These are phyloP conservation scores for Metschnikowia gruessii DNA, from an alignment of 805 yeast genomes.

Conservation along the genomic window DNA sequence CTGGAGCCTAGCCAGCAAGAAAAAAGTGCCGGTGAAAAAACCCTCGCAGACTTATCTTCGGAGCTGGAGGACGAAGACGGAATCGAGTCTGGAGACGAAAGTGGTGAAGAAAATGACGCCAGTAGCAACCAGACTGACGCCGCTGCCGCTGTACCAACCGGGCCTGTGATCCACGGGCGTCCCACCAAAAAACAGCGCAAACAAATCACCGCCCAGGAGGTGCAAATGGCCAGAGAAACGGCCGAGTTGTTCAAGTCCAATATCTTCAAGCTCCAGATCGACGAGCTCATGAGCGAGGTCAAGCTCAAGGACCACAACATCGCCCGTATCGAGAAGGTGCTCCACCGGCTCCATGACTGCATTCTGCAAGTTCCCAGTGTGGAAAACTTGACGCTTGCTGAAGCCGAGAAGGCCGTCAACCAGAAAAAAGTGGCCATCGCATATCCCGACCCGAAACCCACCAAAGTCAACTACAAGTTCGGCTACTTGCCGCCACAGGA, in stretches of 20 bases:
- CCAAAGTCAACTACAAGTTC: constrained; percentile 67
- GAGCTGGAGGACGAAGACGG: constrained; percentile 7
- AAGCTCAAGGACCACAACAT: constrained; percentile 68
- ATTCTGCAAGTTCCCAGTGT: constrained; percentile 60
- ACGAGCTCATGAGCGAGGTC: constrained; percentile 81
- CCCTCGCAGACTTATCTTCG: constrained; percentile 7
- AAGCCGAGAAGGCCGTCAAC: constrained; percentile 55
- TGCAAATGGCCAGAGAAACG: constrained; percentile 89
- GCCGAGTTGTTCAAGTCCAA: constrained; percentile 93
- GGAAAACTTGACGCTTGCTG: constrained; percentile 49
- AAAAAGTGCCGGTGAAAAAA: not conserved
- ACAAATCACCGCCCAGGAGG: constrained; percentile 68
- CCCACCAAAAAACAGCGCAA: constrained; percentile 36
- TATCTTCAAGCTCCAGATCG: constrained; percentile 92
- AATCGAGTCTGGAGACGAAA: not conserved
- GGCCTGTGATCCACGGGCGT: constrained; percentile 12
- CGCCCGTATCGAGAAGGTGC: constrained; percentile 63
- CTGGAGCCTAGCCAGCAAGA: not conserved
- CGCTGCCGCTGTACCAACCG: not conserved
- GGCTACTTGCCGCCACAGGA: constrained; percentile 67
- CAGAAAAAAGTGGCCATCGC: constrained; percentile 64
- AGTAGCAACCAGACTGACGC: constrained; percentile 6
- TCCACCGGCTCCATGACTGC: constrained; percentile 68
- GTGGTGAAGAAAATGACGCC: constrained; percentile 12
- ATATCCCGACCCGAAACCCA: constrained; percentile 87